Conservation (phyloP, 768 basidiomycete species). For the Suillus bovinus region DNA sequence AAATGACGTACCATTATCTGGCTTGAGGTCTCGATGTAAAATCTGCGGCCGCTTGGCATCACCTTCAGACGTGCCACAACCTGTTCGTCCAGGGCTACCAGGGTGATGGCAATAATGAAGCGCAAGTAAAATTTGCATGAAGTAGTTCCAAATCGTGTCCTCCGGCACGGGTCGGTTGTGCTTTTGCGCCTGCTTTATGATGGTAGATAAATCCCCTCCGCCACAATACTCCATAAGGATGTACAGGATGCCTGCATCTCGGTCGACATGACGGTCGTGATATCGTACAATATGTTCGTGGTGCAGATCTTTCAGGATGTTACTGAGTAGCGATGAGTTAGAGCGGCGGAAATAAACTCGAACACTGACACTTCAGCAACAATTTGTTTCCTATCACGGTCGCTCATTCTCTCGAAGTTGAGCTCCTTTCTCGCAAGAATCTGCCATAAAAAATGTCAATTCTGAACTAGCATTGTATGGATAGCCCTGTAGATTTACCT, state of each 20-base stretch:
- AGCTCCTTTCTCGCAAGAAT: constrained; percentile 92
- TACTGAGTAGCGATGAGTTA: constrained; percentile 46
- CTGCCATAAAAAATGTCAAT: constrained; percentile 35
- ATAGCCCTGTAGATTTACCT: constrained; percentile 48
- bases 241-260: constrained; percentile 88
- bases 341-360: neutral
- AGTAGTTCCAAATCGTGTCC: constrained; percentile 94
- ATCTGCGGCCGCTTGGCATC: constrained; percentile 71
- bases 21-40: constrained; percentile 93
- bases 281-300: constrained; percentile 97
- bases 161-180: constrained; percentile 78
- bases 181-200: constrained; percentile 80
- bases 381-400: constrained; percentile 95
- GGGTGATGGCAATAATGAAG: constrained; percentile 94
- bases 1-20: constrained; percentile 80
- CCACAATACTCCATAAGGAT: constrained; percentile 99
- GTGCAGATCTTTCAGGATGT: constrained; percentile 93
- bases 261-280: constrained; percentile 89
- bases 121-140: constrained; percentile 89
- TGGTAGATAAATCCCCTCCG: constrained; percentile 86
- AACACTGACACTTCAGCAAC: constrained; percentile 91
- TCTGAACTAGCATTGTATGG: neutral
- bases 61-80: constrained; percentile 37
- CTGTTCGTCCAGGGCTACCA: constrained; percentile 42
- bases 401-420: constrained; percentile 96